Base-by-base conservation (phyloP, 2,329 filamentous ascomycete genomes). In the Neopestalotiopsis sp. region DNA sequence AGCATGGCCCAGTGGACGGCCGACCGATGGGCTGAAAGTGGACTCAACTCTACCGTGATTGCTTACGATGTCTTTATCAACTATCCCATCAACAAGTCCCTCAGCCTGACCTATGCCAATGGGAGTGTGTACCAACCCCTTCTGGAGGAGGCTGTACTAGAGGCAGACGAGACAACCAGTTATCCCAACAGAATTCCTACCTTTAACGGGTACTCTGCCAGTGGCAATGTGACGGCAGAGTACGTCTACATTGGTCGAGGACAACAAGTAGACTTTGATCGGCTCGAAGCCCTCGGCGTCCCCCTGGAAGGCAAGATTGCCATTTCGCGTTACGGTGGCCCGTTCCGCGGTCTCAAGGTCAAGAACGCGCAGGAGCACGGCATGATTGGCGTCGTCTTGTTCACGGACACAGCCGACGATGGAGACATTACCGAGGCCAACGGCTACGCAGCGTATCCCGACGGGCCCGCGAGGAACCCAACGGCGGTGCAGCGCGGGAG, bases 151-250 rank as follows among this genome's bases (percentile, higher is more conserved):
- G 91, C 93, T 72, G 86, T 92, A 1, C 80, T 96, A 1, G 84
- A 89, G 5, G 90, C 93, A 70, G 94, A 96, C 76, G 86, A 88
- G n/a, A 94, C 92, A 0, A 92, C 89, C 38, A 86, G 89, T n/a
- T 83, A 92, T 42, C 82, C 85, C 5, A 87, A 93, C 70, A 85
- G 92, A 34, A 86, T 95, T 28, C 93, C 93, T 5, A 93, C 91
- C 0, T 97, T 95, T 80, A 92, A 96, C 73, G 94, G 93, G 12
- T 97, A 96, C 77, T 94, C 92, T 1, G 93, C 93, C 0, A 91
- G 84, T 42, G 94, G 94, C 0, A 93, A 93, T 76, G 92, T 92
- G 14, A 93, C 91, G 0, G 92, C 89, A 0, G 88, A 89, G 70
- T 95, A 90, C 72, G 90, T 95, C 17, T 97, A 91, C 76, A 91